Evolutionary conservation across 495 filamentous ascomycete genomes (phyloP), one percentile per base, ranked within the genome.

Genomic region (Aspergillus asperescens): DNA sequence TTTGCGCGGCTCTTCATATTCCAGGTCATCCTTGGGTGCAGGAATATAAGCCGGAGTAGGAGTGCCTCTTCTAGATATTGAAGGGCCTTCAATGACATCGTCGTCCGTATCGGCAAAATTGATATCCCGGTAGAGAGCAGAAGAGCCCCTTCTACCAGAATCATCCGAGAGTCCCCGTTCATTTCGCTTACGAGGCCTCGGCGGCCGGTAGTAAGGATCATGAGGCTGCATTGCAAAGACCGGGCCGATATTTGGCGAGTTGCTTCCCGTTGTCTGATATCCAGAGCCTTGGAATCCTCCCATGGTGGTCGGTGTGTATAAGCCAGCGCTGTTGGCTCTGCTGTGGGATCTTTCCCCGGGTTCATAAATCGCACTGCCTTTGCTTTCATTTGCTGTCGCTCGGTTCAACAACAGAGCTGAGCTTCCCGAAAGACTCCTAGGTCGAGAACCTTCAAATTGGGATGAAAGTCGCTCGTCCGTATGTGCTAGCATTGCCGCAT

Each of bases 201-300:
- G 90, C 7, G 89, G 88, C 6, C 90, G 86, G 59, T 94, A 96
- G 60, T 89, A 96, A 0, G 85, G 86, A 60, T 87, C 87, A 15
- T 79, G 71, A 1, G 77, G 73, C 24, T 72, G 65, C 41, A 73
- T 53, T 13, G 69, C 69, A 32, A 78, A 71, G 40, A 75, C 70
- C 29, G 67, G 71, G 16, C 70, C 74, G 27, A 67, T 71, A 35
- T 65, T 71, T 5, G 73, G 74, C 4, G 70, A 69, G 10, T 60
- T 65, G 19, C 59, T 65, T 12, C 60, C 65, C 5, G 59, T 62
- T 5, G 72, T 69, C 47, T 62, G 67, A 50, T 62, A 60, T 48
- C 82, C 85, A 18, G 85, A 77, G 23, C 84, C 67, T 56, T 83
- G 85, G 3, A 86, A 89, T 55, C 79, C 77, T 35, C 81, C 81